phyloP scores from a whole-genome alignment of 1,139 yeast species.

The Pichia sp. region DNA sequence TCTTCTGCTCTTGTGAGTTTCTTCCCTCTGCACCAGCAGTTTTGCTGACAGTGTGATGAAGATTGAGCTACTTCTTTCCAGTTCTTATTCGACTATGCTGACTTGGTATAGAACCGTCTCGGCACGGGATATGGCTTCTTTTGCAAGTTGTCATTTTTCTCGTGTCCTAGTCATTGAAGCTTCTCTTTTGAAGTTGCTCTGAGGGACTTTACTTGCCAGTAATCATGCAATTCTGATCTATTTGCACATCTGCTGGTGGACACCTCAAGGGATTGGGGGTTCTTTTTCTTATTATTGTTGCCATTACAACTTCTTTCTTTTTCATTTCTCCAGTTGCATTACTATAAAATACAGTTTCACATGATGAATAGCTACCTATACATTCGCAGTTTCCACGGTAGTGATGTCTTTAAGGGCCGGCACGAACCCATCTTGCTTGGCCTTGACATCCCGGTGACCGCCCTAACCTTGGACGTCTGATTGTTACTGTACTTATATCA shows the following conservation, averaged over 20 bases:
- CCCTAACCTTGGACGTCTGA: constrained; percentile 62
- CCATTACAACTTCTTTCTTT: neutral
- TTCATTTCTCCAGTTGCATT: neutral
- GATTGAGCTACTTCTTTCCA: constrained; percentile 66
- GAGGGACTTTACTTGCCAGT: constrained; percentile 81
- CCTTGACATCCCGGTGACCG: constrained; percentile 85
- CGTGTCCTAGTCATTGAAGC: constrained; percentile 25
- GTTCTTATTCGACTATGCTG: constrained; percentile 86
- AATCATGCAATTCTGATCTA: constrained; percentile 37
- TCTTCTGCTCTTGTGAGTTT: neutral
- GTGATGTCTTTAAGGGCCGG: constrained; percentile 50
- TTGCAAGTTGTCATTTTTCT: constrained; percentile 32
- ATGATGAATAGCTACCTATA: constrained; percentile 72
- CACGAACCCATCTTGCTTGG: constrained; percentile 55
- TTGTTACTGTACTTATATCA: constrained; percentile 23
- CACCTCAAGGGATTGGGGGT: constrained; percentile 14
- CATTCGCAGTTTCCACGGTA: constrained; percentile 97
- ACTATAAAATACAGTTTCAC: constrained; percentile 35
- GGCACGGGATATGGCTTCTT: constrained; percentile 25
- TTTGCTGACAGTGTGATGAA: constrained; percentile 45
- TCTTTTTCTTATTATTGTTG: neutral
- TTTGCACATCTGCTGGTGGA: constrained; percentile 16
- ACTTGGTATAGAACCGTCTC: constrained; percentile 68
- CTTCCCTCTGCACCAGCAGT: constrained; percentile 16
- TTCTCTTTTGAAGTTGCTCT: constrained; percentile 14